These are phyloP conservation scores for Porcisia deanei DNA, from an alignment of 208 protist genomes.

Conservation along the genomic window DNA sequence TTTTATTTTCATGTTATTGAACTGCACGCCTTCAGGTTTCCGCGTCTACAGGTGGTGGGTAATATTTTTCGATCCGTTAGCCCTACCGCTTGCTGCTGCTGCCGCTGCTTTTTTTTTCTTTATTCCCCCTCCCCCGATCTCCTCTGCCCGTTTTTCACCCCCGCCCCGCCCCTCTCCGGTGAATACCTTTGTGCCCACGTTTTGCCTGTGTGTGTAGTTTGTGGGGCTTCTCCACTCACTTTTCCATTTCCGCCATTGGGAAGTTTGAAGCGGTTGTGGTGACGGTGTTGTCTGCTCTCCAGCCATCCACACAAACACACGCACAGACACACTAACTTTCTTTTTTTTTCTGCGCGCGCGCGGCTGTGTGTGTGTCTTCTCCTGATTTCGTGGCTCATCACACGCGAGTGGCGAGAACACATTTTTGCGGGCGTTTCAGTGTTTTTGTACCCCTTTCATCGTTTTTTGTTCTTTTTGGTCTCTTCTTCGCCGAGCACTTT, in stretches of 20 bases:
- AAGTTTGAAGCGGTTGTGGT: too few relatives aligned
- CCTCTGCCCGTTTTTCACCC: not conserved
- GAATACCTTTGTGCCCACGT: not conserved
- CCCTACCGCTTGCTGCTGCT: not conserved
- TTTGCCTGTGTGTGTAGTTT: not conserved
- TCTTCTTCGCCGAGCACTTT: not conserved
- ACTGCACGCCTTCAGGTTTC: not conserved
- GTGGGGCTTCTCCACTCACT: not conserved
- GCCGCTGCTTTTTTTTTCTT: not conserved
- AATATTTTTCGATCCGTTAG: not conserved
- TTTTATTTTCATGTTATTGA: not conserved
- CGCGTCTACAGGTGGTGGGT: not conserved
- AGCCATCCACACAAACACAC: not conserved
- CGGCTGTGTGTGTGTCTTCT: too few relatives aligned
- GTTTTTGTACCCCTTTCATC: not conserved
- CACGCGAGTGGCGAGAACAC: not conserved
- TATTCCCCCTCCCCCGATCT: not conserved
- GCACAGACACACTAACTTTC: not conserved
- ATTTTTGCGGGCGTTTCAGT: not conserved
- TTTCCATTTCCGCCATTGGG: not conserved
- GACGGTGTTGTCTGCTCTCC: too few relatives aligned
- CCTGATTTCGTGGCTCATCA: not conserved
- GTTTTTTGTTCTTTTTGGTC: not conserved
- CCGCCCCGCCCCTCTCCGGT: too few relatives aligned
- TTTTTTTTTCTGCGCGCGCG: not conserved